Base-by-base conservation (phyloP, 78 protist genomes). In the Dictyostelium intermedium region DNA sequence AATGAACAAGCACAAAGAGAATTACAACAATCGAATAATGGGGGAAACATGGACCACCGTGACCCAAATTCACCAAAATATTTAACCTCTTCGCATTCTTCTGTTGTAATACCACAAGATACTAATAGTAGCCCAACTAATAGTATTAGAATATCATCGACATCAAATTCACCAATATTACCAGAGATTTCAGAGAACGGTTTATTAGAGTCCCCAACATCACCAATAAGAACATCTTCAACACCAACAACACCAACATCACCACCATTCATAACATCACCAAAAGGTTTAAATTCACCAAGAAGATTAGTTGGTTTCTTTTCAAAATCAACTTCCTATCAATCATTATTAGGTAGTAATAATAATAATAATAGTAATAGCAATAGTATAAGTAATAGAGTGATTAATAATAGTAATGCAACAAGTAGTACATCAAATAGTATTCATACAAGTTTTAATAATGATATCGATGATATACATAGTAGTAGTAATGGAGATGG, bases 61-160 rank as follows among this genome's bases (percentile, higher is more conserved):
- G 61, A 79, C 25, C 86, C 50, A 56, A 78, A 87, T 43, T 87
- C 93, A 41, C 93, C 93, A 60, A 87, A 78, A 45, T 87, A 77
- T 78, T 37, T 87, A 37, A 32, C 74, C 3, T 77, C 93, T 5
- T 56, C 93, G 4, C 93, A 87, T n/a, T 56, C 66, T 30, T 32
- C 79, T 16, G 43, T 72, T 72, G 43, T 72, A 13, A 72, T 72
- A 72, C 79, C 79, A 72, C 74, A 66, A 66, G 66, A 56, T 56
- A 50, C 13, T 50, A 50, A 11, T 16, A 50, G 16, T 50, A 50
- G n/a, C n/a, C n/a, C n/a, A n/a, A n/a, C n/a, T n/a, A n/a, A 50
- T 50, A 56, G 1, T 20, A 56, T 56, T 20, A 56, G 66, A 6
- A 56, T 6, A 56, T 45, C 78, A 32, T 32, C 45, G 34, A 72